These are phyloP conservation scores for Russula foetens DNA, from an alignment of 768 basidiomycete genomes.

Conservation along the genomic window DNA sequence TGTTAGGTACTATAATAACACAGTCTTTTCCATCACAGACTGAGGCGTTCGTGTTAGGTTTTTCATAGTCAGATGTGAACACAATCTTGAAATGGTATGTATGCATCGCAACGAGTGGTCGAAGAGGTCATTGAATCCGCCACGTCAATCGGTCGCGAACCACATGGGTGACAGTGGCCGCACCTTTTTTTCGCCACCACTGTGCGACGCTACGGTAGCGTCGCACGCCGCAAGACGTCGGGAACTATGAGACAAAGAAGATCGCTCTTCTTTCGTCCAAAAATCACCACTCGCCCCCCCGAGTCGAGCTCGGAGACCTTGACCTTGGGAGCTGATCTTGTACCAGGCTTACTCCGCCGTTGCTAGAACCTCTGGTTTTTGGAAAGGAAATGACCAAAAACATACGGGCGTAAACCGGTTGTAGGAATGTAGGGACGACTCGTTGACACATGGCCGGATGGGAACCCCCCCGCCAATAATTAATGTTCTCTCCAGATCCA, in stretches of 20 bases:
- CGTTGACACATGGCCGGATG: background rate
- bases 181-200: background rate
- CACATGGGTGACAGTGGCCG: background rate
- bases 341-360: background rate
- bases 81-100: too few species aligned
- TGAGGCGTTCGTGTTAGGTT: too few species aligned
- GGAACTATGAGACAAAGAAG: background rate
- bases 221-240: too few species aligned
- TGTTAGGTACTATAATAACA: too few species aligned
- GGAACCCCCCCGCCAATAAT: constrained; percentile 1
- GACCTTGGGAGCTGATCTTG: too few species aligned
- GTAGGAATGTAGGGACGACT: background rate
- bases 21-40: too few species aligned
- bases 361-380: too few species aligned
- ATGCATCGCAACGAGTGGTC: too few species aligned
- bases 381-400: background rate
- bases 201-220: too few species aligned
- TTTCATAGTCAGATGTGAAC: too few species aligned
- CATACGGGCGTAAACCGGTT: background rate
- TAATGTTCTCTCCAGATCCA: too few species aligned
- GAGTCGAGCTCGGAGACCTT: background rate
- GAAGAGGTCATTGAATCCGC: too few species aligned
- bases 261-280: background rate
- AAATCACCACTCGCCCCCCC: background rate
- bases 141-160: background rate